Evolutionary conservation across 2,329 filamentous ascomycete genomes (phyloP).

Genomic region (Clonostachys sp.): DNA sequence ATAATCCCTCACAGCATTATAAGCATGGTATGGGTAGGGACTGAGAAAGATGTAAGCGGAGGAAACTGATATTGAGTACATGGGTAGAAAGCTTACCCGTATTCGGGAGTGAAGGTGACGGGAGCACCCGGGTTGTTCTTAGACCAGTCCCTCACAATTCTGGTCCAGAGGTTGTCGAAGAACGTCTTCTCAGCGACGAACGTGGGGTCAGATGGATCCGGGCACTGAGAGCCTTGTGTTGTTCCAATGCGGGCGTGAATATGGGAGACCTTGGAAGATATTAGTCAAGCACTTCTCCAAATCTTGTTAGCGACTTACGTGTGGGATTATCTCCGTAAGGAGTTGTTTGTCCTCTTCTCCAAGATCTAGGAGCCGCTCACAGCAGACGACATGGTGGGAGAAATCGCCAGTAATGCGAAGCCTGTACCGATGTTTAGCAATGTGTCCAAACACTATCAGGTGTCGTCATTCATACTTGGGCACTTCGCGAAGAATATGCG

Average conservation of each 20-base stretch:
- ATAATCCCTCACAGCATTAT: conserved; percentile 7
- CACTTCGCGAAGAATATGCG: conserved; percentile 17
- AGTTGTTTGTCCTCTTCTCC: conserved; percentile 11
- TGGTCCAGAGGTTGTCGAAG: conserved; percentile 19
- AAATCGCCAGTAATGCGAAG: conserved; percentile 15
- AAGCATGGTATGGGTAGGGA: conserved; percentile 16
- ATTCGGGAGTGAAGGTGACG: conserved; percentile 1
- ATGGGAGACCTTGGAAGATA: conserved; percentile 18
- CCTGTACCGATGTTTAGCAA: conserved; percentile 1
- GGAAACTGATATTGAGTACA: no score
- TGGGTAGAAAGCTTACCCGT: conserved; percentile 2
- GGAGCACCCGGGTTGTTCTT: neutral
- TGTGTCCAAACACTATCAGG: neutral
- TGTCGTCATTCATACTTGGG: conserved; percentile 14
- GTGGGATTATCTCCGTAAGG: conserved; percentile 15
- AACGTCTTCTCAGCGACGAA: conserved; percentile 19
- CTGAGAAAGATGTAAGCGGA: conserved; percentile 2
- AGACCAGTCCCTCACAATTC: conserved; percentile 6
- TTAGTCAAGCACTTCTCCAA: neutral
- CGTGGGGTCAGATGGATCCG: conserved; percentile 20
- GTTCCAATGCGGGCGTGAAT: conserved; percentile 27
- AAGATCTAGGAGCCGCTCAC: conserved; percentile 11
- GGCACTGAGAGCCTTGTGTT: conserved; percentile 27
- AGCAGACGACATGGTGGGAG: conserved; percentile 15
- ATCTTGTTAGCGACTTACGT: conserved; percentile 10